Evolutionary conservation across 495 filamentous ascomycete genomes (phyloP).

Genomic region (Neurospora sp.): DNA sequence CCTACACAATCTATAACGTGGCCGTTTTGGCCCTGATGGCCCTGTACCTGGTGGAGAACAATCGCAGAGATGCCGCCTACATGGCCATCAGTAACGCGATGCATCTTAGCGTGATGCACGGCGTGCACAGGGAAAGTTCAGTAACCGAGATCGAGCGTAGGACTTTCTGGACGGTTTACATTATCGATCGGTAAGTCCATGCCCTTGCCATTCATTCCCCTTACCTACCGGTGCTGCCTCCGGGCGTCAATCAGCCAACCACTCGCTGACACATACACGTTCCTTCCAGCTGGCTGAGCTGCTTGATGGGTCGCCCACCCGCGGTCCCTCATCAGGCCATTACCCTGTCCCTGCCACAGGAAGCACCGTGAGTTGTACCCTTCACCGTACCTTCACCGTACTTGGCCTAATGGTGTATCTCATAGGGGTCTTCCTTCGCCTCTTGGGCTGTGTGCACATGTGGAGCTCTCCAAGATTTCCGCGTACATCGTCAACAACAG

Average conservation of each 20-base stretch:
- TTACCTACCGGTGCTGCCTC: neutral
- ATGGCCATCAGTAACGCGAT: conserved; percentile 27
- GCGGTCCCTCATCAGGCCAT: conserved; percentile 27
- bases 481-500: conserved; percentile 28
- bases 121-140: conserved; percentile 22
- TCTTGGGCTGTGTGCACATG: conserved; percentile 26
- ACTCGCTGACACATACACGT: neutral
- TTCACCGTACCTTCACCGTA: neutral
- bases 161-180: conserved; percentile 35
- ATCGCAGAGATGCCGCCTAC: conserved; percentile 31
- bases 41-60: conserved; percentile 29
- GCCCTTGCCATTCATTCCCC: neutral
- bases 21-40: conserved; percentile 27
- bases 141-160: conserved; percentile 22
- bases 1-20: conserved; percentile 21
- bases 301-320: conserved; percentile 32
- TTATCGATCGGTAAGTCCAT: conserved; percentile 27
- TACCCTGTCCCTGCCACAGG: conserved; percentile 21
- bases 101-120: conserved; percentile 24
- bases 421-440: conserved; percentile 22
- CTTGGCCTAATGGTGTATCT: neutral
- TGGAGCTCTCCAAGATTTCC: conserved; percentile 28
- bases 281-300: conserved; percentile 27
- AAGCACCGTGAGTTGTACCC: conserved; percentile 15
- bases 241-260: neutral